Conservation (phyloP, 768 basidiomycete species). For the Gloeophyllum trabeum region DNA sequence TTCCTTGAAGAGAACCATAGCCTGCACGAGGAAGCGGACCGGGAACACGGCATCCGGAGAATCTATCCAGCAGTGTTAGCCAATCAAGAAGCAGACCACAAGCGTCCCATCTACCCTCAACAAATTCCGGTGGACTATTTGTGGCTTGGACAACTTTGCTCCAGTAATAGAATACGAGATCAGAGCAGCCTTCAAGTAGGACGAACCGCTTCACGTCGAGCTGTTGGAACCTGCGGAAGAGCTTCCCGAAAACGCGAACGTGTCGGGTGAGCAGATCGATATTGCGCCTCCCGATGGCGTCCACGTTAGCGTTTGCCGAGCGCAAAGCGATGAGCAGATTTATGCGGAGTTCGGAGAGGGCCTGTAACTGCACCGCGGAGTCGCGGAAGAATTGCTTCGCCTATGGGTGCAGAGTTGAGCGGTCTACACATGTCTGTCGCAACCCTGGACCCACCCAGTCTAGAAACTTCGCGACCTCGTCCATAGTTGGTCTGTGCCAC, state of each 20-base stretch:
- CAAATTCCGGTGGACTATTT: constrained; percentile 33
- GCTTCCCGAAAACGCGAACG: constrained; percentile 64
- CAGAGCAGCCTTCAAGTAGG: constrained; percentile 46
- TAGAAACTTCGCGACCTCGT: constrained; percentile 31
- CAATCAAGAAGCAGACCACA: not conserved
- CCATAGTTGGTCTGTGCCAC: constrained; percentile 37
- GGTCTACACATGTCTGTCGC: constrained; percentile 1
- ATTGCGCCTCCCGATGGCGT: constrained; percentile 28
- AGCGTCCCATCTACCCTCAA: constrained; percentile 35
- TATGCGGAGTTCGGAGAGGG: constrained; percentile 47
- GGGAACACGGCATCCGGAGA: constrained; percentile 56
- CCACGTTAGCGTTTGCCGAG: constrained; percentile 19
- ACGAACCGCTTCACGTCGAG: constrained; percentile 48
- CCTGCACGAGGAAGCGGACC: constrained; percentile 72
- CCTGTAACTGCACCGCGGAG: constrained; percentile 44
- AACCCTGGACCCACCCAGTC: constrained; percentile 35
- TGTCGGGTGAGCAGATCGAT: constrained; percentile 57
- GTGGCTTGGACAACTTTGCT: constrained; percentile 67
- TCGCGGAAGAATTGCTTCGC: constrained; percentile 48
- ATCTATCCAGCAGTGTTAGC: constrained; percentile 28
- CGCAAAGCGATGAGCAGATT: constrained; percentile 34
- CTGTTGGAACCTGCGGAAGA: constrained; percentile 68
- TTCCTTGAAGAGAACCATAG: constrained; percentile 80
- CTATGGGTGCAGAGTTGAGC: constrained; percentile 22
- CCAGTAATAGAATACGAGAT: constrained; percentile 76